Base-by-base conservation (phyloP, 2,329 filamentous ascomycete genomes). In the Curvularia spicifera region DNA sequence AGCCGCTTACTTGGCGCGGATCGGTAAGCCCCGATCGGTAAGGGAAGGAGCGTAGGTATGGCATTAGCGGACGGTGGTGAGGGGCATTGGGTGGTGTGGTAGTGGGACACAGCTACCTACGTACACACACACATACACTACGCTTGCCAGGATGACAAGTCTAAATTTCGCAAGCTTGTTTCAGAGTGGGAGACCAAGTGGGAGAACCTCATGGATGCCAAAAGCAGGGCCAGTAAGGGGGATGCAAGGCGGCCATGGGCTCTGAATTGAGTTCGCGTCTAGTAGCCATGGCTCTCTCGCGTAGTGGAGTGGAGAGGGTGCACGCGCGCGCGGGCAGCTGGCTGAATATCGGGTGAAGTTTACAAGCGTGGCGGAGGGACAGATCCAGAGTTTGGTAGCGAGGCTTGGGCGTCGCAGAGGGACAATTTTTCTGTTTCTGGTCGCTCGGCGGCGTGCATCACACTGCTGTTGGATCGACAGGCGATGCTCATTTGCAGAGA, bases 111-210 rank as follows among this genome's bases (percentile, higher is more conserved):
- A 43, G 31, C 18, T n/a, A 53, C 46, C 18, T 18, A 18, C 18
- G 18, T 18, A 18, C 18, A 18, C 18, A 33, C 31, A 33, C 10
- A 31, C 29, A 31, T 49, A 47, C 46, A 47, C 20, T 29, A 51
- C 28, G 59, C 54, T 53, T 57, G 58, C 51, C 47, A 31, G 39
- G 53, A 12, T 40, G 24, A 4, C 3, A 33, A 5, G 31, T 4
- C 49, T 70, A 66, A 67, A 60, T 48, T 53, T 53, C 50, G 18
- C 52, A 53, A 63, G 55, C 55, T 61, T 53, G 67, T 70, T 70
- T 69, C 67, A 69, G 59, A 31, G 9, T 31, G 28, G 28, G 28
- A 26, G 6, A 26, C 24, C 48, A 47, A 13, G 44, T 31, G 37
- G 33, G 45, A 48, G 18, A 33, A 28, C 52, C 56, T 65, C 53